Conservation (phyloP, 2,329 filamentous ascomycete genomes). For the Colletotrichum nymphaeae region DNA sequence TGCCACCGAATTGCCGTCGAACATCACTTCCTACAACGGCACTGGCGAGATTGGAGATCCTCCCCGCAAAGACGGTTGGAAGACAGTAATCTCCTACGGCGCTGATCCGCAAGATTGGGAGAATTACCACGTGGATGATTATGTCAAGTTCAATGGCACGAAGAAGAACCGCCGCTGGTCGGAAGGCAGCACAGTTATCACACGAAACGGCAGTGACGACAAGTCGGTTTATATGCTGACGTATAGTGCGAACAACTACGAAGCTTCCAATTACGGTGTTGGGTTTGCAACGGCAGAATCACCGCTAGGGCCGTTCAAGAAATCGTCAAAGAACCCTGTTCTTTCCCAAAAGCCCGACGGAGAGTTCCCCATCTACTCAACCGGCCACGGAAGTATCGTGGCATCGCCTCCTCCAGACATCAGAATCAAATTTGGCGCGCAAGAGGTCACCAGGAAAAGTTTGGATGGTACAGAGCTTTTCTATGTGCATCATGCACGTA, state of each 20-base stretch:
- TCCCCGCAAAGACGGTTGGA: conserved; percentile 50
- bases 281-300: conserved; percentile 47
- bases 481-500: conserved; percentile 48
- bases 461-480: conserved; percentile 46
- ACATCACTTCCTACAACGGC: conserved; percentile 49
- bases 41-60: conserved; percentile 47
- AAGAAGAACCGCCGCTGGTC: conserved; percentile 50
- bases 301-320: conserved; percentile 47
- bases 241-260: conserved; percentile 49
- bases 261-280: conserved; percentile 50
- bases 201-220: conserved; percentile 37
- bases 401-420: conserved; percentile 42
- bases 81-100: conserved; percentile 49
- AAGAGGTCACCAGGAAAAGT: conserved; percentile 46
- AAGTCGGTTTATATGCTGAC: conserved; percentile 45
- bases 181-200: conserved; percentile 48
- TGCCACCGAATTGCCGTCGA: conserved; percentile 40
- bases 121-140: conserved; percentile 49
- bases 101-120: conserved; percentile 49
- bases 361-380: conserved; percentile 46
- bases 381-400: conserved; percentile 48
- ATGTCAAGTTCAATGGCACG: conserved; percentile 45
- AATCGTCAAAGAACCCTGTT: conserved; percentile 46
- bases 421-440: conserved; percentile 39
- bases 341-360: conserved; percentile 44